Base-by-base conservation (phyloP, 306 rosid species). In the Aeschynomene evenia region DNA sequence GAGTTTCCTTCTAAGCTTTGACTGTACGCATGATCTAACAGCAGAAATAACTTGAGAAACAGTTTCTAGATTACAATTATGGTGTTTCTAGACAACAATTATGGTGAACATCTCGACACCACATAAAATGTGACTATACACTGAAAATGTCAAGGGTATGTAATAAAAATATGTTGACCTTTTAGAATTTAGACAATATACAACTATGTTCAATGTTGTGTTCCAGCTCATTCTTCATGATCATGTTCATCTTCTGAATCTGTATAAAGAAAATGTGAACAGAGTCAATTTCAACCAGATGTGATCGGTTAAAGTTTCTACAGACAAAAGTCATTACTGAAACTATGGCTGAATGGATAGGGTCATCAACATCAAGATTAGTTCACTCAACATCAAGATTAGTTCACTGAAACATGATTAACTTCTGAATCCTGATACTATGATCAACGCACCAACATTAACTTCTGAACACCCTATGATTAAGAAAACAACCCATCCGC, bases 171-270 rank as follows among this genome's bases (percentile, higher is more conserved):
- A 36, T 50, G 70, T 34, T 14, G 48, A 54, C 21, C 66, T 45
- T 48, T 74, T 34, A 60, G 65, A 21, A 37, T 48, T 74, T 34
- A 60, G 65, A 21, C 60, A 69, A 76, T 61, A 48, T 46, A 29
- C 18, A 54, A 75, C 86, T 40, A 21, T 52, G 31, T 40, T 39
- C 63, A 76, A 36, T 71, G 29, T 42, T 71, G 77, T 74, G 49
- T 77, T 58, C 75, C 59, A 45, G 39, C 16, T 91, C 81, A 88
- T 74, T 94, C 97, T 82, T 87, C 89, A 66, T 94, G 97, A 18
- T 88, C 90, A 24, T 94, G 89, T 76, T 92, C 98, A 23, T 78
- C 91, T 84, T 93, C 99, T 24, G 97, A 88, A 85, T 94, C 99
- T 94, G 86, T 82, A 72, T 28, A 48, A 39, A 48, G 45, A 68